These are phyloP conservation scores for Clavariopsis aquatica DNA, from an alignment of 495 filamentous ascomycete genomes.

Conservation along the genomic window DNA sequence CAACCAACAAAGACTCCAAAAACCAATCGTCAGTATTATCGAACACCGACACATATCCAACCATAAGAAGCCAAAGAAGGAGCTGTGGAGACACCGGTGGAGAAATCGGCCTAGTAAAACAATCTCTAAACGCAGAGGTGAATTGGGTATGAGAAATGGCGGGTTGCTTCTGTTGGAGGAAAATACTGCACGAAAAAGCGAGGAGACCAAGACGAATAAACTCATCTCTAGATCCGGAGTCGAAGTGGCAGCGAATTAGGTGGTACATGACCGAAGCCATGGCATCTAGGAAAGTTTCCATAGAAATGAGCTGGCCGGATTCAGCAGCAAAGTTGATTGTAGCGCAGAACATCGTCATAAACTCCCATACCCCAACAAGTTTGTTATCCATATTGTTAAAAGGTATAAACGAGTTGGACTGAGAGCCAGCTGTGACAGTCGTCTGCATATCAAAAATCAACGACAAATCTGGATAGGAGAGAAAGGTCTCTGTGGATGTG, in stretches of 20 bases:
- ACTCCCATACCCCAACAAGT: not conserved
- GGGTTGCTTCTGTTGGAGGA: not conserved
- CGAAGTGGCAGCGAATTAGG: not conserved
- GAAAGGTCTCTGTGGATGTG: not conserved
- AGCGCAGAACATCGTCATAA: not conserved
- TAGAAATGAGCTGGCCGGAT: not conserved
- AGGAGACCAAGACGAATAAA: not conserved
- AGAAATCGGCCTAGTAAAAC: not conserved
- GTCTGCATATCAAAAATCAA: not conserved
- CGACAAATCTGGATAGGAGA: not conserved
- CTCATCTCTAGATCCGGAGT: not conserved
- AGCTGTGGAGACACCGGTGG: not conserved
- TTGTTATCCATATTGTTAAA: not conserved
- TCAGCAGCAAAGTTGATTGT: not conserved
- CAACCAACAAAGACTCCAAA: not conserved
- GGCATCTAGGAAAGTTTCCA: not conserved
- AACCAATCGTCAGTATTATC: not conserved
- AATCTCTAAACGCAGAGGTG: not conserved
- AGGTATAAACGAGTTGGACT: not conserved
- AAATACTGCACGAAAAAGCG: not conserved
- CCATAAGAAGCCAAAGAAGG: not conserved
- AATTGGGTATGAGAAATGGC: not conserved
- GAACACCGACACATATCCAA: not conserved
- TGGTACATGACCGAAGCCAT: constrained; percentile 6
- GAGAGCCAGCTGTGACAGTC: not conserved